Conservation (phyloP, 805 yeast genomes). For the Grigorovia yakushimaensis region DNA sequence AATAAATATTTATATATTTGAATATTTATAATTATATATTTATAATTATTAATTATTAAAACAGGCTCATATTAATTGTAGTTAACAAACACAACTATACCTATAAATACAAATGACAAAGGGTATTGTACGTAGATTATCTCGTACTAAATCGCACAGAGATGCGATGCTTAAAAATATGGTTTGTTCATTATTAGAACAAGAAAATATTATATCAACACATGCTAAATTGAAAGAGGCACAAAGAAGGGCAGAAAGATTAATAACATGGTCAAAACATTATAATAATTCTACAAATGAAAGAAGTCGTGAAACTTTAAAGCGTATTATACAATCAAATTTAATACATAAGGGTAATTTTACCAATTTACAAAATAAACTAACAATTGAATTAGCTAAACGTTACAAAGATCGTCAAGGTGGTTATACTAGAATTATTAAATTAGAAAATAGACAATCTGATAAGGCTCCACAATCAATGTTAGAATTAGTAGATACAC, state of each 20-base stretch:
- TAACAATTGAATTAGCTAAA: constrained; percentile 53
- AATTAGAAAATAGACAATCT: constrained; percentile 75
- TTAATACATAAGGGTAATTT: constrained; percentile 39
- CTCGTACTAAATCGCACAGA: constrained; percentile 41
- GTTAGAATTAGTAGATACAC: constrained; percentile 73
- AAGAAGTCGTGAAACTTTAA: constrained; percentile 10
- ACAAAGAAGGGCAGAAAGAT: constrained; percentile 50
- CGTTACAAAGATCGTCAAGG: constrained; percentile 57
- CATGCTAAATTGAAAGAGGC: constrained; percentile 67
- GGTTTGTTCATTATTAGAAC: constrained; percentile 56
- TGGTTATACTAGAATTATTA: constrained; percentile 80
- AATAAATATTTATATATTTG: too few relatives aligned
- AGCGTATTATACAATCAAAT: constrained; percentile 30
- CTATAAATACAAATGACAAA: constrained; percentile 15
- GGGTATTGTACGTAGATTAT: constrained; percentile 25
- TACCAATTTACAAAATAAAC: constrained; percentile 46
- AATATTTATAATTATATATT: too few relatives aligned
- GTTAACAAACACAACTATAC: not conserved
- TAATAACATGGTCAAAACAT: constrained; percentile 51
- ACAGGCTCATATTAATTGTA: too few relatives aligned
- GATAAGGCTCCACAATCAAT: constrained; percentile 88
- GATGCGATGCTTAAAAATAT: constrained; percentile 53
- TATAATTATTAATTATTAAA: too few relatives aligned
- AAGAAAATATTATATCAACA: constrained; percentile 65
- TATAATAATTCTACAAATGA: constrained; percentile 9